These are phyloP conservation scores for Fusarium sp. DNA, from an alignment of 2,329 filamentous ascomycete genomes.

Conservation along the genomic window DNA sequence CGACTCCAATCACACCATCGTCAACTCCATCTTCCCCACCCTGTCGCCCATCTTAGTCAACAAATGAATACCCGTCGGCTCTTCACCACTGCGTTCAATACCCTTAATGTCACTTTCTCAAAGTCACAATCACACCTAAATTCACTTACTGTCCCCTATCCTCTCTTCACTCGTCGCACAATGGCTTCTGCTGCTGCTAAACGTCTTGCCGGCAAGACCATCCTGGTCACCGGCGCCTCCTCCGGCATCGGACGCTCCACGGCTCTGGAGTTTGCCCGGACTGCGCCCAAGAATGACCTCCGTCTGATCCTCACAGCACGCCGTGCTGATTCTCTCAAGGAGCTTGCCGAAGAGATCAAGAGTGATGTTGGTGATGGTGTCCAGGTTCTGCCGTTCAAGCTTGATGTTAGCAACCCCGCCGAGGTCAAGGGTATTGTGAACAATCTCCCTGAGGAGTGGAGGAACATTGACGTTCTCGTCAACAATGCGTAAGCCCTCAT, in stretches of 20 bases:
- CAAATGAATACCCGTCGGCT: slow-evolving; percentile 41
- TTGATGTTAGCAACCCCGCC: slow-evolving; percentile 86
- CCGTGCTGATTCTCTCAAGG: slow-evolving; percentile 79
- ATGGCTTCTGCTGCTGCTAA: slow-evolving; percentile 75
- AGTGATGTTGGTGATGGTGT: slow-evolving; percentile 83
- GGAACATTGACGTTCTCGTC: slow-evolving; percentile 86
- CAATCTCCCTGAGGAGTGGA: slow-evolving; percentile 82
- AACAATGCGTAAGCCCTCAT: slow-evolving; percentile 85
- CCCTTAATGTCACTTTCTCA: slow-evolving; percentile 31
- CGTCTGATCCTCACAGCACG: slow-evolving; percentile 92
- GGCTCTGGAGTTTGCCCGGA: slow-evolving; percentile 93
- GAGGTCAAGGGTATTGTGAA: slow-evolving; percentile 80
- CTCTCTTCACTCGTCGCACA: slow-evolving; percentile 46
- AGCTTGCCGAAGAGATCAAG: slow-evolving; percentile 81
- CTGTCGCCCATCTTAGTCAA: slow-evolving; percentile 11
- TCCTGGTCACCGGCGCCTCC: slow-evolving; percentile 91
- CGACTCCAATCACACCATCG: slow-evolving; percentile 33
- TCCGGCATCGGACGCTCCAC: slow-evolving; percentile 88
- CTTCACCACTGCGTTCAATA: slow-evolving; percentile 31
- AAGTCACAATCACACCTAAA: slow-evolving; percentile 7
- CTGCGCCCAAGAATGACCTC: slow-evolving; percentile 79
- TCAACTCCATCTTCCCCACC: slow-evolving; percentile 31
- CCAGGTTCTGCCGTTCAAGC: slow-evolving; percentile 82
- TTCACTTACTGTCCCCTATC: slow-evolving; percentile 8
- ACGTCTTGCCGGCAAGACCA: slow-evolving; percentile 92